phyloP scores from a whole-genome alignment of 2,329 filamentous ascomycete species.

The Dothistroma septosporum region DNA sequence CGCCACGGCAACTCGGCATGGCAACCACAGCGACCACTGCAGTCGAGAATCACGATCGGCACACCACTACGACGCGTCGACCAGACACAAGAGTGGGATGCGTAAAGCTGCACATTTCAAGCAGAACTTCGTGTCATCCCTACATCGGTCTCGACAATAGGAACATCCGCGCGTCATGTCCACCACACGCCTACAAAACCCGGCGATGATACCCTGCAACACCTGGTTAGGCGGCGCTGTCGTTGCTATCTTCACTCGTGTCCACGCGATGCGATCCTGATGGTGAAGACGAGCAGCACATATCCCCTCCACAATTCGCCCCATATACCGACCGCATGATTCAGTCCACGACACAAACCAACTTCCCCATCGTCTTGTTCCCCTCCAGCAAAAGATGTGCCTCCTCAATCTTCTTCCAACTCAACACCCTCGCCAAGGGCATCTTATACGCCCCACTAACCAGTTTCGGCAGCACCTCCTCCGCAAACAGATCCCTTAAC shows the following conservation, averaged over 20 bases:
- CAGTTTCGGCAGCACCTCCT: slow-evolving; percentile 15
- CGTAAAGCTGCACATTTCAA: background rate
- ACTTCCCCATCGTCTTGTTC: slow-evolving; percentile 17
- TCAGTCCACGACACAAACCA: slow-evolving; percentile 16
- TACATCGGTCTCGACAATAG: background rate
- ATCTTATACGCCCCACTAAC: slow-evolving; percentile 10
- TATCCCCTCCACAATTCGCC: too few species aligned
- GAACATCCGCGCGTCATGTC: background rate
- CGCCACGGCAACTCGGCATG: background rate
- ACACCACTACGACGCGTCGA: background rate
- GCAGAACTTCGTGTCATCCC: background rate
- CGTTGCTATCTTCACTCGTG: too few species aligned
- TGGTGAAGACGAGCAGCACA: too few species aligned
- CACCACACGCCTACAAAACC: background rate
- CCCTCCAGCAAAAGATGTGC: slow-evolving; percentile 16
- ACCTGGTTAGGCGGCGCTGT: too few species aligned
- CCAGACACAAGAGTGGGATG: background rate
- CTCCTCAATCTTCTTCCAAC: slow-evolving; percentile 15
- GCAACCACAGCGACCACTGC: background rate
- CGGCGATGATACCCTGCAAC: too few species aligned
- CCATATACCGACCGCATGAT: background rate
- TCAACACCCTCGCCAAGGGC: slow-evolving; percentile 11
- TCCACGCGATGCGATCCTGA: too few species aligned
- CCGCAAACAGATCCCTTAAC: slow-evolving; percentile 17
- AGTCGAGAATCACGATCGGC: background rate